Percentiles rank a stretch among this genome's conserved stretches.
phyloP scores from a whole-genome alignment of 2,329 filamentous ascomycete species.

The Cladophialophora psammophila region DNA sequence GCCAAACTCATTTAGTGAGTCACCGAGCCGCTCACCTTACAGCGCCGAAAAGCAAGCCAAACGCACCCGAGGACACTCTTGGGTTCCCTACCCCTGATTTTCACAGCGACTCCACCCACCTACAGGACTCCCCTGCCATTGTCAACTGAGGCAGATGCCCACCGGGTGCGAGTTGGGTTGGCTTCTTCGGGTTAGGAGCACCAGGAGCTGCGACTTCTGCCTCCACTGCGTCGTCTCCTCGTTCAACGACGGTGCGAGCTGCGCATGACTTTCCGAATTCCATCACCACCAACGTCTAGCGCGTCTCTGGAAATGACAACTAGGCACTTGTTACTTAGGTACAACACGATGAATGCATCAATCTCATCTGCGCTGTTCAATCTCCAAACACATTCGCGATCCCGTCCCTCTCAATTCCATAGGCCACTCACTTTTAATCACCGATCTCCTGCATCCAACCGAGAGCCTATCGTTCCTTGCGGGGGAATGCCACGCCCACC shows the following conservation, averaged over 20 bases:
- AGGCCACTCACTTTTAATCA: neutral
- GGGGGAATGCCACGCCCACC: constrained; percentile 20
- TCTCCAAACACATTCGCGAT: constrained; percentile 6
- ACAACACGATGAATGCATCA: neutral
- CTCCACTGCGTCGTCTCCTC: neutral
- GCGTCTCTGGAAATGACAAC: neutral
- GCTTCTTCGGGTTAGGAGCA: neutral
- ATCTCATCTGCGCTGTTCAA: neutral
- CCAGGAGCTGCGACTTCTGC: neutral
- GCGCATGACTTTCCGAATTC: neutral
- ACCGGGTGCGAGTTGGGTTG: neutral
- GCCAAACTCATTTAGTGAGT: constrained; percentile 25
- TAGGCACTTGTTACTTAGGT: neutral
- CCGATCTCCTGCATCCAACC: constrained; percentile 13
- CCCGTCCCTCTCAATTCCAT: neutral
- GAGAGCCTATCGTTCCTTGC: constrained; percentile 31
- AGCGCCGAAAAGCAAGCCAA: neutral
- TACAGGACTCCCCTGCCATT: too few species aligned
- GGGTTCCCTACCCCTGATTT: constrained; percentile 4
- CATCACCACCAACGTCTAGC: constrained; percentile 17
- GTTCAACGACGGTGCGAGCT: neutral
- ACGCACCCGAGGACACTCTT: neutral
- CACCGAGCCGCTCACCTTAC: constrained; percentile 17
- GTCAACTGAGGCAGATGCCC: too few species aligned
- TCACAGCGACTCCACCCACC: neutral